Evolutionary conservation across 2,329 filamentous ascomycete genomes (phyloP), one percentile per base, ranked within the genome.

Genomic region (Penicillium crustosum): DNA sequence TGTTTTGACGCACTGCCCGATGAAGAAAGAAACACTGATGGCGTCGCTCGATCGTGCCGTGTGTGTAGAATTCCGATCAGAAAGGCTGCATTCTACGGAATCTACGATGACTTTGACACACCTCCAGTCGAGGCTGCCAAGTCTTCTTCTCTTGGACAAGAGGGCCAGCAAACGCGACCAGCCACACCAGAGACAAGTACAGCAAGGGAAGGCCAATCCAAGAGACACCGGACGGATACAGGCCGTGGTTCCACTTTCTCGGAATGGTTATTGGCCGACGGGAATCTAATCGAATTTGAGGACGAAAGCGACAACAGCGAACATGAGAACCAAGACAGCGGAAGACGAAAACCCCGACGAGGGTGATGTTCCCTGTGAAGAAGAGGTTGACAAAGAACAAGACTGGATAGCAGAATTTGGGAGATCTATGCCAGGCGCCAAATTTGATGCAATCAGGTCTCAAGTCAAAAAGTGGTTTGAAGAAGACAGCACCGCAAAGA

Each of bases 41-140:
- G 38, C 15, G 27, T 52, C 19, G 4, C 8, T 21, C 15, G 38
- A n/a, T 4, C 0, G 6, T 52, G 49, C 27, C 2, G 15, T 3
- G 0, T 0, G 3, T 52, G 27, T 27, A 13, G 1, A 5, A 25
- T 19, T 0, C 6, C 6, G 0, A 52, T 43, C 3, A 29, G 8
- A 12, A 23, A 33, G 4, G 38, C 49, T 41, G 49, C 49, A 6
- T 43, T 52, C 36, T 52, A 43, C 19, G 49, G 49, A n/a, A 17
- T 51, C 2, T 52, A 43, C 8, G 49, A 52, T 43, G 49, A 43
- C 27, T n/a, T 42, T 0, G n/a, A 51, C 2, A 43, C 27, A 43
- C 38, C 49, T 42, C 17, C 8, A 51, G 4, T 12, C 19, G 49
- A 42, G 5, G n/a, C 9, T 21, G 6, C n/a, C 3, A n/a, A 31